phyloP scores from a whole-genome alignment of 345 rosid species.

The Euphorbia peplus region DNA sequence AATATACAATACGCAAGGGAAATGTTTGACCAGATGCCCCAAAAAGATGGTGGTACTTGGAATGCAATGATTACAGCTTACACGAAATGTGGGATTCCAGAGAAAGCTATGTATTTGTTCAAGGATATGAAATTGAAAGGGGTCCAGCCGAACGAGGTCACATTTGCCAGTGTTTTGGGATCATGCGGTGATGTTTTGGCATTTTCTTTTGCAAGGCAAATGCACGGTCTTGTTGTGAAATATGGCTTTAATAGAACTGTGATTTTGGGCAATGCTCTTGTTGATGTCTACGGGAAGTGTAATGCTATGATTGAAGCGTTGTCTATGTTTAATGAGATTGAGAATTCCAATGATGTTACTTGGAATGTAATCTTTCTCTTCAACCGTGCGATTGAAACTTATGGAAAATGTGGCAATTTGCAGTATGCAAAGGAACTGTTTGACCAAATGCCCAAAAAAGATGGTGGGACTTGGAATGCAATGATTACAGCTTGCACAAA shows the following conservation, averaged over 20 bases:
- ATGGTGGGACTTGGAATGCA: conserved; percentile 96
- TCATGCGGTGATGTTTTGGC: conserved; percentile 48
- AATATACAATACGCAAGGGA: conserved; percentile 54
- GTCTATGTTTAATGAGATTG: conserved; percentile 69
- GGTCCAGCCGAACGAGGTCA: conserved; percentile 49
- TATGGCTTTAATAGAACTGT: conserved; percentile 54
- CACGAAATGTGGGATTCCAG: conserved; percentile 31
- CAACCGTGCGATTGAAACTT: conserved; percentile 74
- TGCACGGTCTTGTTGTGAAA: conserved; percentile 61
- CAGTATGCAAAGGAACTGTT: conserved; percentile 63
- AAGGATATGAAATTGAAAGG: conserved; percentile 50
- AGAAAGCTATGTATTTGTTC: conserved; percentile 46
- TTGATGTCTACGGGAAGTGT: conserved; percentile 81
- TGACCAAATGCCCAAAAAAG: conserved; percentile 78
- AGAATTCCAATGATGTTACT: conserved; percentile 56
- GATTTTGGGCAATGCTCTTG: conserved; percentile 68
- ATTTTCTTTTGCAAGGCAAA: conserved; percentile 44
- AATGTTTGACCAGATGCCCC: conserved; percentile 81
- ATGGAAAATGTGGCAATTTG: conserved; percentile 52
- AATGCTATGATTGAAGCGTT: conserved; percentile 57
- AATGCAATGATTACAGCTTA: conserved; percentile 69
- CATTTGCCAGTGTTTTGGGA: conserved; percentile 52
- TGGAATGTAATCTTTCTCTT: conserved; percentile 85
- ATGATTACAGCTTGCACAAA: conserved; percentile 53
- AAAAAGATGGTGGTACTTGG: conserved; percentile 94